Conservation (phyloP, 495 filamentous ascomycete species). For the Penicillium canescens region DNA sequence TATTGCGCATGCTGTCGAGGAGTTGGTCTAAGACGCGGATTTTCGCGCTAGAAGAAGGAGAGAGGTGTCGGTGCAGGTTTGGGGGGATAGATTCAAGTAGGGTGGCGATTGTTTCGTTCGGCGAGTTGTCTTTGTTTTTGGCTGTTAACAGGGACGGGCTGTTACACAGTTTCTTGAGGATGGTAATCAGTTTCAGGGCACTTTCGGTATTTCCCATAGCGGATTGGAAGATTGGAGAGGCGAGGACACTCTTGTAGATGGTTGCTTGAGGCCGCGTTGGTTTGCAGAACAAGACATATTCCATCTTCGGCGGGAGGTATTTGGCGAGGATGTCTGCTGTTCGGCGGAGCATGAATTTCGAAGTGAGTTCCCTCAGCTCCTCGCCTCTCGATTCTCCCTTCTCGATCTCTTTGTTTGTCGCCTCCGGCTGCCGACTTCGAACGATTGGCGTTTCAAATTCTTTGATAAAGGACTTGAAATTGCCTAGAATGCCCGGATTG, state of each 20-base stretch:
- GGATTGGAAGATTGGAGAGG: slow-evolving; percentile 66
- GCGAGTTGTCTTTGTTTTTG: slow-evolving; percentile 36
- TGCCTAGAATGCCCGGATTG: slow-evolving; percentile 72
- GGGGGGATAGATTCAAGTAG: slow-evolving; percentile 61
- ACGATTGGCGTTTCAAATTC: slow-evolving; percentile 76
- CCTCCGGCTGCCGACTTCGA: slow-evolving; percentile 70
- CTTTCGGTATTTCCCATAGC: slow-evolving; percentile 66
- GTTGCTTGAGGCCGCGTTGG: slow-evolving; percentile 67
- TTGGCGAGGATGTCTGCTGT: slow-evolving; percentile 74
- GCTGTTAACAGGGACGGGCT: slow-evolving; percentile 65
- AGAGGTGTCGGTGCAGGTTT: slow-evolving; percentile 56
- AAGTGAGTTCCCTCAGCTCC: slow-evolving; percentile 67
- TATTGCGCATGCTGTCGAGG: slow-evolving; percentile 59
- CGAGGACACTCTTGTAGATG: slow-evolving; percentile 69
- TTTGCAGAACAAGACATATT: slow-evolving; percentile 75
- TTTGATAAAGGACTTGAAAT: slow-evolving; percentile 66
- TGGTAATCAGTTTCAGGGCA: slow-evolving; percentile 73
- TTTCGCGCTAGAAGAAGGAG: slow-evolving; percentile 65
- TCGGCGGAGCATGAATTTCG: slow-evolving; percentile 72
- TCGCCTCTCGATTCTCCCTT: slow-evolving; percentile 70
- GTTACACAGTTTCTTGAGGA: slow-evolving; percentile 83
- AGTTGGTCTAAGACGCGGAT: slow-evolving; percentile 71
- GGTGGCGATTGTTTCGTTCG: slow-evolving; percentile 41
- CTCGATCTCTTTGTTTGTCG: slow-evolving; percentile 64
- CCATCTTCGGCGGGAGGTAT: slow-evolving; percentile 76